A percentile compares a stretch with the other conserved stretches of the same genome.
phyloP scores from a whole-genome alignment of 139 green algal genomes.

The Picochlorum sp. region DNA sequence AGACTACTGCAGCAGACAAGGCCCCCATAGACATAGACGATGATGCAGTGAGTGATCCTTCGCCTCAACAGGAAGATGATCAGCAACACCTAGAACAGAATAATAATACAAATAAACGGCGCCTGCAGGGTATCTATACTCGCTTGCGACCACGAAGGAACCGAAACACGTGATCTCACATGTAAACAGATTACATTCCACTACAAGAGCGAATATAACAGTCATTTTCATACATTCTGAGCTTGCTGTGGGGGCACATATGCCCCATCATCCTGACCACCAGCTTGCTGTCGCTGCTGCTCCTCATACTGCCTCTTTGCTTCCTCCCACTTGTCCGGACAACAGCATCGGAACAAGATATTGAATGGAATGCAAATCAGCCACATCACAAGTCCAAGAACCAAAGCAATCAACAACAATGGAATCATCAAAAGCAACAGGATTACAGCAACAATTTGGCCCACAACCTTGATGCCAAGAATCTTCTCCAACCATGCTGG shows the following conservation, averaged over 20 bases:
- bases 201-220: background rate
- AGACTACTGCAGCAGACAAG: background rate
- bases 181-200: background rate
- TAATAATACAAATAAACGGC: background rate
- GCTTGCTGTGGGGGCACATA: background rate
- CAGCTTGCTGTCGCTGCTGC: background rate
- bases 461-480: constrained; percentile 2
- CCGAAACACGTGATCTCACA: background rate
- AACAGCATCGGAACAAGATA: constrained; percentile 3
- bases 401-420: constrained; percentile 1
- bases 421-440: constrained; percentile 7
- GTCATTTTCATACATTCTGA: background rate
- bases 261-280: background rate
- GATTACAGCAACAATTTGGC: background rate
- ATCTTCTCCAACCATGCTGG: constrained; percentile 8
- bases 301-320: background rate
- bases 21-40: background rate
- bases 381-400: constrained; percentile 7
- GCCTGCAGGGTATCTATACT: background rate
- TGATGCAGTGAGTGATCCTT: background rate
- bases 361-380: constrained; percentile 10
- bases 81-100: background rate
- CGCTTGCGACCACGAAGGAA: background rate
- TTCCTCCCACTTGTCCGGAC: constrained; percentile 3
- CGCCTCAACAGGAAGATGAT: background rate